Conservation (phyloP, 345 rosid genomes). For the Geranium brycei region DNA sequence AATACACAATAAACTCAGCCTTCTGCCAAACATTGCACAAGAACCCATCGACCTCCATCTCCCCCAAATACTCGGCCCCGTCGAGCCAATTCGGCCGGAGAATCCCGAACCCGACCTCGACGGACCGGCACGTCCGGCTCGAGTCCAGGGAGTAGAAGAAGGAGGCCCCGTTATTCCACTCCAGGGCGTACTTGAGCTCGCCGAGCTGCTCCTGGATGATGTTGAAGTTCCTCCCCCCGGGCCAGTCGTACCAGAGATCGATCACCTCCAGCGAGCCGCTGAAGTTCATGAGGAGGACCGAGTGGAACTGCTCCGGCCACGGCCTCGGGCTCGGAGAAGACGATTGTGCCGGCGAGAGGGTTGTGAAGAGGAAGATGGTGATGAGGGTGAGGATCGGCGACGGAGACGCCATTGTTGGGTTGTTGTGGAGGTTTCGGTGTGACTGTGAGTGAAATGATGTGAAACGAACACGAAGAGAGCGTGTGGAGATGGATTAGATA, state of each 20-base stretch:
- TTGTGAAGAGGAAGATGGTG: neutral
- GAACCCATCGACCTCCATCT: slow-evolving; percentile 32
- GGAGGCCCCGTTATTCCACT: slow-evolving; percentile 60
- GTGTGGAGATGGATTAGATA: no score
- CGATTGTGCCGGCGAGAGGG: slow-evolving; percentile 9
- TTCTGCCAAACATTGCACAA: slow-evolving; percentile 51
- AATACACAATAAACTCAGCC: slow-evolving; percentile 53
- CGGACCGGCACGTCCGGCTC: slow-evolving; percentile 22
- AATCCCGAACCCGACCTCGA: slow-evolving; percentile 33
- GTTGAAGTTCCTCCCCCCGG: slow-evolving; percentile 57
- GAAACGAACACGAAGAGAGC: no score
- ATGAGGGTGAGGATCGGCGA: no score
- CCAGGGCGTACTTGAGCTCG: slow-evolving; percentile 36
- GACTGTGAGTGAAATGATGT: no score
- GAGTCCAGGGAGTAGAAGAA: slow-evolving; percentile 35
- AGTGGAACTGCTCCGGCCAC: slow-evolving; percentile 62
- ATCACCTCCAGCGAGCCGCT: slow-evolving; percentile 1
- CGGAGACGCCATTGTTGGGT: no score
- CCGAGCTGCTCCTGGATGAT: slow-evolving; percentile 56
- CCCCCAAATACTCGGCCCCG: slow-evolving; percentile 49
- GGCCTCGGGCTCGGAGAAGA: slow-evolving; percentile 35
- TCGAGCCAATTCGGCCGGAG: slow-evolving; percentile 57
- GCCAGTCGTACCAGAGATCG: slow-evolving; percentile 65
- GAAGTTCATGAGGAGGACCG: slow-evolving; percentile 8
- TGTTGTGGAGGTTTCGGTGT: no score